A percentile compares a stretch with the other conserved stretches of the same genome.
phyloP scores from a whole-genome alignment of 2,329 filamentous ascomycete species.

The Diplodia seriata region DNA sequence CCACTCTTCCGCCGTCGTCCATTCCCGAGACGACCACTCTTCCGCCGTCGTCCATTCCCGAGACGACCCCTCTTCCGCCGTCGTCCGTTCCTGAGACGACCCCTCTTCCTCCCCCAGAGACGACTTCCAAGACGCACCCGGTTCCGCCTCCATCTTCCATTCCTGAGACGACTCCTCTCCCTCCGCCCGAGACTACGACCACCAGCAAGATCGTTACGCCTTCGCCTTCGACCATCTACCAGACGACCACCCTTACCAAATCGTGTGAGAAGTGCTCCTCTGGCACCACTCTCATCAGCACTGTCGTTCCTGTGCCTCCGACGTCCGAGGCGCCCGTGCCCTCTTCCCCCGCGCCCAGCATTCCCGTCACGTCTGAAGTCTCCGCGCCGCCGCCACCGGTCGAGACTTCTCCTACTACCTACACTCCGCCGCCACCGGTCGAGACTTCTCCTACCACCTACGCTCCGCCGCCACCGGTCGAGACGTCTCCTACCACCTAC shows the following conservation, averaged over 20 bases:
- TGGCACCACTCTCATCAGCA: slow-evolving; percentile 7
- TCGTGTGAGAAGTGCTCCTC: slow-evolving; percentile 3
- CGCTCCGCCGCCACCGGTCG: slow-evolving; percentile 4
- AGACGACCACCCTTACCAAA: slow-evolving; percentile 19
- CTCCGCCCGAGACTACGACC: slow-evolving; percentile 1
- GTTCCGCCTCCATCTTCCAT: background rate
- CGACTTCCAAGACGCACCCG: slow-evolving; percentile 2
- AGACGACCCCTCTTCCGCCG: background rate
- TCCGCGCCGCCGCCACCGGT: slow-evolving; percentile 9
- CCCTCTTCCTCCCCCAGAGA: background rate
- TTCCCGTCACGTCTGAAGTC: background rate
- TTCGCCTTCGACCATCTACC: slow-evolving; percentile 26
- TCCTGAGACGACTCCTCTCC: background rate
- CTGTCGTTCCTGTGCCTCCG: slow-evolving; percentile 2
- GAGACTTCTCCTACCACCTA: slow-evolving; percentile 34
- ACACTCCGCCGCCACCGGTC: background rate
- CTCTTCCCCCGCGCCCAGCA: background rate
- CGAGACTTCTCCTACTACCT: background rate
- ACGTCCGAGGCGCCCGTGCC: too few relatives aligned
- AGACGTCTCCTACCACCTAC: slow-evolving; percentile 18
- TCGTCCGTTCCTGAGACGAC: slow-evolving; percentile 4
- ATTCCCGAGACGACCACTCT: background rate
- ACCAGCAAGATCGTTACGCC: slow-evolving; percentile 9
- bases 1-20: background rate
- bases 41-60: too few relatives aligned